phyloP scores from a whole-genome alignment of 345 rosid genomes.

The Aethionema arabicum region DNA sequence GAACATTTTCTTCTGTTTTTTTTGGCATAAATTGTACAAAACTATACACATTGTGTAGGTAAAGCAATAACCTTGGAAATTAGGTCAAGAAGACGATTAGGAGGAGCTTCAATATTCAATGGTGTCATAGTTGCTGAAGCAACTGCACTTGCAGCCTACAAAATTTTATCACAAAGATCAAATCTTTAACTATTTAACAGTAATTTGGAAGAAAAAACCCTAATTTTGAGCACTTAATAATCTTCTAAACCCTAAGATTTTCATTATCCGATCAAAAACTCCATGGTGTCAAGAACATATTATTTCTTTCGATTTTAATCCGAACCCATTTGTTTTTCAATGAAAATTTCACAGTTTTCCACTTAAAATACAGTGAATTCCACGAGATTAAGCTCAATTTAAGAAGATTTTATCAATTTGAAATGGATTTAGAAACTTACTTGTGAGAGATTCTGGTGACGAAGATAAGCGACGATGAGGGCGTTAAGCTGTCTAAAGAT shows the following conservation, averaged over 20 bases:
- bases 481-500: constrained; percentile 64
- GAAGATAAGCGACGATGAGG: constrained; percentile 86
- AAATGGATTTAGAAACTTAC: constrained; percentile 28
- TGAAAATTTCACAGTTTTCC: constrained; percentile 4
- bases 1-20: constrained; percentile 10
- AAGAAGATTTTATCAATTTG: not conserved
- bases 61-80: constrained; percentile 62
- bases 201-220: not conserved
- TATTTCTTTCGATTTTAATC: constrained; percentile 2
- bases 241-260: constrained; percentile 44
- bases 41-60: not conserved
- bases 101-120: constrained; percentile 59
- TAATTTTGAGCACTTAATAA: constrained; percentile 19
- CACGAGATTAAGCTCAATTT: not conserved
- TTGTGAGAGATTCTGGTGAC: constrained; percentile 70
- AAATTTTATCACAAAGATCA: constrained; percentile 25
- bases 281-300: not conserved
- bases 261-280: no score
- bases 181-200: constrained; percentile 7
- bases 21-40: not conserved
- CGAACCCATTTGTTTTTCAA: not conserved
- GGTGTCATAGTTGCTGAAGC: constrained; percentile 86
- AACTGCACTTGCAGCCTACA: constrained; percentile 72
- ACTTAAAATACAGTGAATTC: not conserved
- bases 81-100: constrained; percentile 72